These are phyloP conservation scores for Zymoseptoria pseudotritici DNA, from an alignment of 2,329 filamentous ascomycete species.

Conservation along the genomic window DNA sequence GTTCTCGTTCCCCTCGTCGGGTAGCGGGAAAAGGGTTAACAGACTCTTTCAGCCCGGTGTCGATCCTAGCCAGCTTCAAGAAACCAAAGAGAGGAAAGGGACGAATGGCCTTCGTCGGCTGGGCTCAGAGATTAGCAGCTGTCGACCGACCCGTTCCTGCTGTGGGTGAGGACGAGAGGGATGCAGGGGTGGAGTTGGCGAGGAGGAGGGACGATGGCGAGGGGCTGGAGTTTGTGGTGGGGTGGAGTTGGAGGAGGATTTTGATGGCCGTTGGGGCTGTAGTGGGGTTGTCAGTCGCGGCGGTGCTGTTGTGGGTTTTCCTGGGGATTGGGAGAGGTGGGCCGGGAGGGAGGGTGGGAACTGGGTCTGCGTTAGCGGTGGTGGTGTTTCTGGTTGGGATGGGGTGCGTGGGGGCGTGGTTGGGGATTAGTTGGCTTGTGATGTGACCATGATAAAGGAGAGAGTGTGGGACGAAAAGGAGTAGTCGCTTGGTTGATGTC, in stretches of 20 bases:
- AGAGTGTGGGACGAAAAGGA: too few relatives aligned
- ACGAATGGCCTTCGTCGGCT: constrained; percentile 38
- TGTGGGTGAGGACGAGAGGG: constrained; percentile 2
- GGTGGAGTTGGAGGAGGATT: constrained; percentile 28
- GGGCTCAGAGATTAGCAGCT: constrained; percentile 33
- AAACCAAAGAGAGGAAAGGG: constrained; percentile 29
- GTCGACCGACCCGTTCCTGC: constrained; percentile 3
- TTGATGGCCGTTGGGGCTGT: constrained; percentile 22
- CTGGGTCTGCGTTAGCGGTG: constrained; percentile 29
- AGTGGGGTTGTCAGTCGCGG: constrained; percentile 24
- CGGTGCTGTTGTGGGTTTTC: constrained; percentile 31
- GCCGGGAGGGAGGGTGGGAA: constrained; percentile 30
- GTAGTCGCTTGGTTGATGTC: too few relatives aligned
- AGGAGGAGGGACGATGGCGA: constrained; percentile 22
- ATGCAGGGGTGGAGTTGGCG: constrained; percentile 9
- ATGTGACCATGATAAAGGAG: constrained; percentile 15
- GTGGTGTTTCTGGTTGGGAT: constrained; percentile 30
- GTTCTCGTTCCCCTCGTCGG: constrained; percentile 22
- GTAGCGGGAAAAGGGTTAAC: constrained; percentile 25
- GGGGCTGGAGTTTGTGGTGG: constrained; percentile 31
- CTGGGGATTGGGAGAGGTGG: constrained; percentile 27
- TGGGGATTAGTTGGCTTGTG: constrained; percentile 33
- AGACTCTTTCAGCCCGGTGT: constrained; percentile 34
- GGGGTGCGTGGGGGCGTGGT: constrained; percentile 28
- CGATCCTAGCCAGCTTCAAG: constrained; percentile 31